Evolutionary conservation across 495 filamentous ascomycete genomes (phyloP), one percentile per base, ranked within the genome.

Genomic region (Aspergillus biplanus): DNA sequence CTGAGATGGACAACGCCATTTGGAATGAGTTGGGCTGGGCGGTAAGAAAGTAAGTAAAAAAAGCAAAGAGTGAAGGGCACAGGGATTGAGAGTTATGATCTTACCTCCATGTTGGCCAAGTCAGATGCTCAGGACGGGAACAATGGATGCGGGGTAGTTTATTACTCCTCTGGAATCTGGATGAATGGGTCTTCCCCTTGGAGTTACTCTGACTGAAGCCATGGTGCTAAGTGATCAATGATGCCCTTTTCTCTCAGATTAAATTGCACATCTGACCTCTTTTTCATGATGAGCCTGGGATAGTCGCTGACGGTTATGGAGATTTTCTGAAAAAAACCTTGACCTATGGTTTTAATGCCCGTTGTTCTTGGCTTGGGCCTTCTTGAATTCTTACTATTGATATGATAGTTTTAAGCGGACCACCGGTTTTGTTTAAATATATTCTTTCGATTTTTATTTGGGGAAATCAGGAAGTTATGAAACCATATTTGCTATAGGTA

Each of bases 1-100:
- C 44, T 67, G 68, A 53, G 44, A 62, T 47, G 44, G 59, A 56
- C 49, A 59, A 27, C 16, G 12, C 58, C 47, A 52, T 56, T 35
- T 58, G 48, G 27, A 44, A 58, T 27, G 9, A 18, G 67, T 67
- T 62, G 65, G 73, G 64, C 71, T 72, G 75, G 67, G 62, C 69
- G 65, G 53, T 34, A 48, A 50, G 47, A 27, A 50, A 31, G 16
- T 15, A 59, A 56, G 59, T 47, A 47, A 58, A 61, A 67, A 65
- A 71, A 60, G 66, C 58, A 54, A 61, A 59, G 35, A 33, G 52
- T 49, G 56, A 48, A 52, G 27, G 56, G 56, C 18, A 42, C 31
- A 16, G 8, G 48, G 34, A 35, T 52, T 31, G 15, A 21, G 58
- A 35, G 16, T 49, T 44, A 5, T 53, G 21, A n/a, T 52, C n/a